Base-by-base conservation (phyloP, 2,329 filamentous ascomycete species). In the Niveomyces coronatus region DNA sequence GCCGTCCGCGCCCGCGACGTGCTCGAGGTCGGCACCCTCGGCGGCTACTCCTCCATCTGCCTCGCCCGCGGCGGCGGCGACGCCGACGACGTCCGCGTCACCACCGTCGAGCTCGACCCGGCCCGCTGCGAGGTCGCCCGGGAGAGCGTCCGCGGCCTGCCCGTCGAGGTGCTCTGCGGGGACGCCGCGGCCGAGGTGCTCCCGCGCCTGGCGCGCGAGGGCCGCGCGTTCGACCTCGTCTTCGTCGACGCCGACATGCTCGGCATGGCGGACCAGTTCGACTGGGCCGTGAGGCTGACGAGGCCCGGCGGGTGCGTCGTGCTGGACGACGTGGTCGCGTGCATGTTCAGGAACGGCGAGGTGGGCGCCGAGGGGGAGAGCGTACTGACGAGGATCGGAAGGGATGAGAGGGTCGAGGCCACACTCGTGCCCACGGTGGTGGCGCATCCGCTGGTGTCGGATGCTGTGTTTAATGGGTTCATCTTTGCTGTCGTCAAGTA, bases 1-100 rank as follows among this genome's bases (percentile, higher is more conserved):
- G 43, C 61, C 23, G 53, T 56, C 1, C 45, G 50, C 16, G 59
- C 57, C 26, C 57, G 58, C 37, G 47, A 53, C 4, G 56, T 67
- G 3, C 64, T 76, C 24, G 72, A 77, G 48, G 56, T 76, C 33
- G 72, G 72, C 17, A 74, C 69, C 0, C 50, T 76, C 18, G 71
- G 71, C 10, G 71, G 64, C 7, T 76, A 72, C 50, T 65, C 63
- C 1, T 62, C 66, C 11, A 68, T 74, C 38, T 75, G 67, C 60
- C 58, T 76, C 34, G 70, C 69, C 3, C 53, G 48, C 37, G 41
- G 53, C 3, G 55, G 53, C 23, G 52, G 50, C n/a, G 17, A 14
- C 2, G n/a, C n/a, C 37, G 41, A 53, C 3, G 55, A 53, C 23
- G 52, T 50, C n/a, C 16, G 13, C 2, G 59, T 75, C 19, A 70